Conservation (phyloP, 2,329 filamentous ascomycete genomes). For the Fusarium sp. region DNA sequence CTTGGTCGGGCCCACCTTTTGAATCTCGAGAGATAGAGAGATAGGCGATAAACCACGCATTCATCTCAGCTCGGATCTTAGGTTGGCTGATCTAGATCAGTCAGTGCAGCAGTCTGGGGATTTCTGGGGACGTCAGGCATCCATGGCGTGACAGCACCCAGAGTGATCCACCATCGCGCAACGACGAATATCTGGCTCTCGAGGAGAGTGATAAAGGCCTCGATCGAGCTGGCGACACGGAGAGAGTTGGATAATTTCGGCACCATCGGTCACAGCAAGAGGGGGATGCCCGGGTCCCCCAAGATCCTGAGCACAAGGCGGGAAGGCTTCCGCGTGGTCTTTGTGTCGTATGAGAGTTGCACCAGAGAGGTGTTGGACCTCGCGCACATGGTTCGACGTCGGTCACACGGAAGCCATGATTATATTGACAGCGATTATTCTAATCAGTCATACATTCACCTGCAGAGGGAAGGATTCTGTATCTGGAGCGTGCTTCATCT, state of each 20-base stretch:
- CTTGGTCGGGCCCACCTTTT: conserved; percentile 13
- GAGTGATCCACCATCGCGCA: not conserved
- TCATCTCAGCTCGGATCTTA: conserved; percentile 17
- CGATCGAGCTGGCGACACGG: no score
- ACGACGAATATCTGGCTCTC: not conserved
- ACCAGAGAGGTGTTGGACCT: not conserved
- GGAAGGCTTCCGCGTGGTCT: not conserved
- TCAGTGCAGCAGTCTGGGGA: conserved; percentile 10
- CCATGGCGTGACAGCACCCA: conserved; percentile 18
- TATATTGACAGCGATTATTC: not conserved
- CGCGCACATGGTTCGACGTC: not conserved
- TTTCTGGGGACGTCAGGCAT: conserved; percentile 5
- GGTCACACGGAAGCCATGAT: not conserved
- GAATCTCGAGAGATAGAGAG: conserved; percentile 1
- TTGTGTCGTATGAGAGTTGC: not conserved
- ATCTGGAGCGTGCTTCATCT: not conserved
- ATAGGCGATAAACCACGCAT: conserved; percentile 28
- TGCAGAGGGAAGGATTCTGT: not conserved
- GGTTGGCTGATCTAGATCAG: conserved; percentile 13
- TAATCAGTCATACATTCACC: not conserved
- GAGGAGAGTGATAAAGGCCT: not conserved
- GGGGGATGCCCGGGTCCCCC: not conserved
- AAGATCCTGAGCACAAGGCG: not conserved
- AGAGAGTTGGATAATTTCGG: not conserved
- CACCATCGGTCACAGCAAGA: not conserved